Conservation (phyloP, 192 early-diverging fungal species). For the Dispira simplex region DNA sequence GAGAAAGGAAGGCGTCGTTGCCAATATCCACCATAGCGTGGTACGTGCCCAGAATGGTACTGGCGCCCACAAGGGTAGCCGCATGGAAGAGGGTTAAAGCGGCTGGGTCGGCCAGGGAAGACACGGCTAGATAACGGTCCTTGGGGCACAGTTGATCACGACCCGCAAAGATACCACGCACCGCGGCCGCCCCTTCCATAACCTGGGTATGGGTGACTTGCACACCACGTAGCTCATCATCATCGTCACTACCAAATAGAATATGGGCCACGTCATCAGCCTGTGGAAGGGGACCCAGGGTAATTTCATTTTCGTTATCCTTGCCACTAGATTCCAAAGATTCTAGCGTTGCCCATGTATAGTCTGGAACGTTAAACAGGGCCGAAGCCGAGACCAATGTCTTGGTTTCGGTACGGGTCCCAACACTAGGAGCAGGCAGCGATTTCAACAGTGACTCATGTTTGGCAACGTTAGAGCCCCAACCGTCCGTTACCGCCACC, state of each 20-base stretch:
- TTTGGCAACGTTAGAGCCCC: background rate
- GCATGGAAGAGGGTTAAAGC: background rate
- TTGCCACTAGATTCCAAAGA: no score
- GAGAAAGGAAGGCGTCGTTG: constrained; percentile 18
- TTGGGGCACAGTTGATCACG: background rate
- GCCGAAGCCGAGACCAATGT: background rate
- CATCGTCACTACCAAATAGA: background rate
- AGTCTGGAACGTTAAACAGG: background rate
- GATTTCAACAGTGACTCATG: background rate
- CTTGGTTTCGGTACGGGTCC: background rate
- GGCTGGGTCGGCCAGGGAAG: background rate
- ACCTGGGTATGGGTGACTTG: background rate
- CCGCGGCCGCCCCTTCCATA: background rate
- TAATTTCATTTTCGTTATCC: no score
- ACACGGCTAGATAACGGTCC: background rate
- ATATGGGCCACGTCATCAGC: constrained; percentile 2
- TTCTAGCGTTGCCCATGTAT: background rate
- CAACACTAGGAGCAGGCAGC: background rate
- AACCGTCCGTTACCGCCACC: no score
- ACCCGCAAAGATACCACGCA: background rate
- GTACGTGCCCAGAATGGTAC: background rate
- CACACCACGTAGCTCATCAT: background rate
- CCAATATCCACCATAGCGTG: background rate
- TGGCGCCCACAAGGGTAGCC: background rate
- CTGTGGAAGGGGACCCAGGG: background rate